Conservation (phyloP, 495 filamentous ascomycete genomes). For the Xylaria venustula region DNA sequence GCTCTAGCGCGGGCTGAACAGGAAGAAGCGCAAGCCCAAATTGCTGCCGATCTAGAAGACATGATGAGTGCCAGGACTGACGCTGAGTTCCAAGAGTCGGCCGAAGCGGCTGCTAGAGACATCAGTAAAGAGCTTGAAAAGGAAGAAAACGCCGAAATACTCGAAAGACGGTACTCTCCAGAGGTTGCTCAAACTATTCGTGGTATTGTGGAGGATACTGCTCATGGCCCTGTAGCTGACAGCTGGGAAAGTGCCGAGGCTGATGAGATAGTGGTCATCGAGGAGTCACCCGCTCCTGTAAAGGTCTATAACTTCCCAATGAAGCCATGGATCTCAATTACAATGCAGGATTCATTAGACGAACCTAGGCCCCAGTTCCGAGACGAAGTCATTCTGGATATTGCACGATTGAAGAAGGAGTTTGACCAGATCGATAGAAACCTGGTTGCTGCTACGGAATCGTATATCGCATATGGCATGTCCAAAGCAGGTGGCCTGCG, state of each 20-base stretch:
- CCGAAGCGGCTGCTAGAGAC: slow-evolving; percentile 46
- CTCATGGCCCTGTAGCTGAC: slow-evolving; percentile 57
- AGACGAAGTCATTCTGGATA: slow-evolving; percentile 75
- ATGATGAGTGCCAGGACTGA: slow-evolving; percentile 43
- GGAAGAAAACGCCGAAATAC: slow-evolving; percentile 47
- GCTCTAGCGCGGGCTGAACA: slow-evolving; percentile 58
- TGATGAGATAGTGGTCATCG: slow-evolving; percentile 68
- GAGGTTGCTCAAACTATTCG: slow-evolving; percentile 55
- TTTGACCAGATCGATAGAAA: slow-evolving; percentile 97
- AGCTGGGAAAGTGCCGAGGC: slow-evolving; percentile 78
- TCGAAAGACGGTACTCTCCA: slow-evolving; percentile 50
- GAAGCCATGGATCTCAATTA: slow-evolving; percentile 88
- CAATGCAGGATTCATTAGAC: slow-evolving; percentile 41
- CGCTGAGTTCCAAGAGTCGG: slow-evolving; percentile 43
- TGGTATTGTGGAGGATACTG: slow-evolving; percentile 58
- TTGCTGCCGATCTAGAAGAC: slow-evolving; percentile 43
- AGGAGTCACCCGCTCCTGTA: slow-evolving; percentile 64
- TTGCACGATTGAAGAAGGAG: slow-evolving; percentile 91
- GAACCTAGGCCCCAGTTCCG: slow-evolving; percentile 54
- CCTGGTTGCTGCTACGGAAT: slow-evolving; percentile 82
- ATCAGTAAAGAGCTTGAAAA: slow-evolving; percentile 59
- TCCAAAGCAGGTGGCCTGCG: slow-evolving; percentile 87
- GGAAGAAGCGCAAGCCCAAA: slow-evolving; percentile 47
- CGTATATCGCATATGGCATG: slow-evolving; percentile 90
- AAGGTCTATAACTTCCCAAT: slow-evolving; percentile 93